Evolutionary conservation across 345 rosid genomes (phyloP).

Genomic region (Carallia brachiata): DNA sequence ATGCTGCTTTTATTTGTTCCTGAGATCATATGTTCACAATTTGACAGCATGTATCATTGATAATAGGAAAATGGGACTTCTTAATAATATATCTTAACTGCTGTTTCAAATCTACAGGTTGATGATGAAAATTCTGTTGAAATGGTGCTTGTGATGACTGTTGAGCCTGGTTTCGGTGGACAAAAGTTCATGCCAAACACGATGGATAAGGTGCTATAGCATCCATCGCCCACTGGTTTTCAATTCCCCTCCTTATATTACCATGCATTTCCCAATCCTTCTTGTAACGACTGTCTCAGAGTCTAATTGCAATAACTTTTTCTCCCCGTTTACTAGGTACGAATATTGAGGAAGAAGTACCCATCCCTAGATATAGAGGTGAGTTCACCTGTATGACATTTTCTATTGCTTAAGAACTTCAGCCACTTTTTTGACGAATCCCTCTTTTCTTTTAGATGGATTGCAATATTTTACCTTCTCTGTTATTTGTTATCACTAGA

Average conservation of each 20-base stretch:
- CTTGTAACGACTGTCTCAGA: background rate
- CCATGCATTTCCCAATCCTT: background rate
- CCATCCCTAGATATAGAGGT: slow-evolving; percentile 89
- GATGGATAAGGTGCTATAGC: slow-evolving; percentile 69
- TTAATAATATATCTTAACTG: background rate
- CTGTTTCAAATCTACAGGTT: slow-evolving; percentile 38
- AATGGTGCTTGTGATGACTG: slow-evolving; percentile 96
- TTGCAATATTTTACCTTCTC: background rate
- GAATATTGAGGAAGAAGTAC: slow-evolving; percentile 56
- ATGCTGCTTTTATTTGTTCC: background rate
- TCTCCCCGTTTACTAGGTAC: slow-evolving; percentile 41
- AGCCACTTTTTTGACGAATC: background rate
- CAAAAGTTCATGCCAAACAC: slow-evolving; percentile 84
- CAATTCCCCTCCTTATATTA: background rate
- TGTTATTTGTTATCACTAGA: background rate
- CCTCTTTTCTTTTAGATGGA: background rate
- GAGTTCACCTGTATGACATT: slow-evolving; percentile 7
- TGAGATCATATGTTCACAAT: background rate
- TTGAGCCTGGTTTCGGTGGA: slow-evolving; percentile 91
- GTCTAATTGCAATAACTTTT: background rate
- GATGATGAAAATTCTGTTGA: slow-evolving; percentile 73
- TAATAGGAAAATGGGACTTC: background rate
- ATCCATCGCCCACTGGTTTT: background rate
- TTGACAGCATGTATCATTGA: background rate
- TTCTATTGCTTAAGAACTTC: background rate